phyloP scores from a whole-genome alignment of 2,329 filamentous ascomycete genomes.

The Decorospora gaudefroyi region DNA sequence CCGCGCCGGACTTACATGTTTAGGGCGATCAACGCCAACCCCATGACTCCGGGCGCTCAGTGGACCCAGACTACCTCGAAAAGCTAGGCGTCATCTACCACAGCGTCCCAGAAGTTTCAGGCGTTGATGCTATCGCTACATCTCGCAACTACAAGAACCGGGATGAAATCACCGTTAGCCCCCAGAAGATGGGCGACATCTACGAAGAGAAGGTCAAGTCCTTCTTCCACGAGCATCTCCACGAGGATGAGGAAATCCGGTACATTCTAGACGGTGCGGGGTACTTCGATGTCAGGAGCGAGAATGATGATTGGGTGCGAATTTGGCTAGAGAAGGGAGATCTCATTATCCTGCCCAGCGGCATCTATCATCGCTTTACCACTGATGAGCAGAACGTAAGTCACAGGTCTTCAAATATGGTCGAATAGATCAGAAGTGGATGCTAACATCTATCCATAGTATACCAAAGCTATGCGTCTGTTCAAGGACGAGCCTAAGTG shows the following conservation, averaged over 20 bases:
- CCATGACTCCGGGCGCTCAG: slow-evolving; percentile 79
- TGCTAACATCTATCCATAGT: slow-evolving; percentile 59
- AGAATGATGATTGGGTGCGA: slow-evolving; percentile 85
- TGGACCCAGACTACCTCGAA: slow-evolving; percentile 68
- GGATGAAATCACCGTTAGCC: slow-evolving; percentile 89
- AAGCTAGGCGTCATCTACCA: slow-evolving; percentile 81
- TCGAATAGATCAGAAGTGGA: not conserved
- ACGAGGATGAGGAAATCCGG: slow-evolving; percentile 98
- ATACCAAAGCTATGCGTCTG: slow-evolving; percentile 91
- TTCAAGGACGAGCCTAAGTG: slow-evolving; percentile 99
- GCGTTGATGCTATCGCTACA: slow-evolving; percentile 73
- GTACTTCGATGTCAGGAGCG: slow-evolving; percentile 88
- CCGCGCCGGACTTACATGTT: slow-evolving; percentile 24
- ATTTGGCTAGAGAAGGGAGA: slow-evolving; percentile 84
- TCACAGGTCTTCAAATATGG: slow-evolving; percentile 27
- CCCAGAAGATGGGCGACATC: slow-evolving; percentile 76
- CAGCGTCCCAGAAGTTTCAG: slow-evolving; percentile 64
- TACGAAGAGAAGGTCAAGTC: slow-evolving; percentile 93
- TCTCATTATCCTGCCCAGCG: slow-evolving; percentile 88
- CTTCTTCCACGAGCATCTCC: slow-evolving; percentile 94
- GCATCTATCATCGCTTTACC: slow-evolving; percentile 97
- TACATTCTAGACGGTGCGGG: slow-evolving; percentile 88
- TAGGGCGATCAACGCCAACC: slow-evolving; percentile 92
- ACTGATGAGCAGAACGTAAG: slow-evolving; percentile 88
- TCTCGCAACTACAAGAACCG: slow-evolving; percentile 89